Evolutionary conservation across 352 stramenopile species (phyloP), one percentile per base, ranked within the genome.

Genomic region (Pseudoperonospora humuli): DNA sequence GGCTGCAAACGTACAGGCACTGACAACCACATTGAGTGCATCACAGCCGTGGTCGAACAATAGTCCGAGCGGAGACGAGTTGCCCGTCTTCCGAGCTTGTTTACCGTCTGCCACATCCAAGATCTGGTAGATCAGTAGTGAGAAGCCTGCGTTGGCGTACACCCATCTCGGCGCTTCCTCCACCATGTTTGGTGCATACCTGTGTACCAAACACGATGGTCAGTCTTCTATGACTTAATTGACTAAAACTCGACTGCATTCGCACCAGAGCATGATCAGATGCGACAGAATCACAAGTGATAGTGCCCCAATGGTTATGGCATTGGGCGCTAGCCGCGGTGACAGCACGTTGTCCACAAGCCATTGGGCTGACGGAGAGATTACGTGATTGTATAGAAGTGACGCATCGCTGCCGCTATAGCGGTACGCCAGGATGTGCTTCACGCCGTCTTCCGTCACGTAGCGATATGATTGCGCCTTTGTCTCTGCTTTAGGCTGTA

Each of bases 31-130:
- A 47, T 90, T 91, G 31, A 93, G 68, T 27, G 81, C 81, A 35
- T 93, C 81, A 27, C 81, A 93, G 13, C 81, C 78, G 40, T 93
- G 81, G 40, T 93, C 81, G 44, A 93, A 93, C 2, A 93, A 63
- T 38, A 91, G 57, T 11, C 81, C 81, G 3, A 93, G 67, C 8
- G 81, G 81, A 18, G 78, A 91, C 55, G 78, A 91, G 64, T 89
- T 91, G 54, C 77, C 77, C 0, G 81, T 93, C 38, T 90, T 89
- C 26, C 81, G 75, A 18, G 81, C 81, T 45, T 93, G 81, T 57
- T 93, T 93, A 43, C 81, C 81, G 44, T 93, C 81, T 32, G 79
- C 79, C 27, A 91, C 81, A 46, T 93, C 81, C 46, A 93, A 65
- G 25, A 91, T 75, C 60, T 93, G 81, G 51, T 91, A 93, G 39